A percentile compares a stretch with the other conserved stretches of the same genome.
These are phyloP conservation scores for Iris macrosiphon DNA, from an alignment of 106 monocot species.

Conservation along the genomic window DNA sequence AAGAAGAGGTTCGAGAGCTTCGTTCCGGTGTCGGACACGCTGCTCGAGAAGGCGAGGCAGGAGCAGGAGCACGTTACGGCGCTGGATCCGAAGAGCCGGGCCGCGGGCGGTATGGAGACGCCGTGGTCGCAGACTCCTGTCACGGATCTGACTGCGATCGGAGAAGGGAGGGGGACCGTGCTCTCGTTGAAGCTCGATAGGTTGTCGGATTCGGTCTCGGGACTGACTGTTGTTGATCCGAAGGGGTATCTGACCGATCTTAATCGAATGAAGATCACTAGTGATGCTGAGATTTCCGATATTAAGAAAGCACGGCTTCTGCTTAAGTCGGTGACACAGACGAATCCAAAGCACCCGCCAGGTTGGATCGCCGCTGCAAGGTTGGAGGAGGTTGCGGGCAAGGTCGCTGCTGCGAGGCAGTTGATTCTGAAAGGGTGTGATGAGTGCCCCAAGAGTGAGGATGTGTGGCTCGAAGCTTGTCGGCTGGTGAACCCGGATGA, in stretches of 20 bases:
- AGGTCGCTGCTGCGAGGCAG: conserved; percentile 85
- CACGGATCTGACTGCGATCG: conserved; percentile 91
- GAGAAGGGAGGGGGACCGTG: conserved; percentile 93
- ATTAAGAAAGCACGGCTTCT: conserved; percentile 94
- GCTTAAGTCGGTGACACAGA: conserved; percentile 93
- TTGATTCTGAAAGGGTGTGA: conserved; percentile 97
- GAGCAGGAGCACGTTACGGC: conserved; percentile 95
- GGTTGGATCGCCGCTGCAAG: conserved; percentile 98
- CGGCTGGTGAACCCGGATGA: conserved; percentile 78
- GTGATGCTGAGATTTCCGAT: conserved; percentile 98
- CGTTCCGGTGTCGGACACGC: conserved; percentile 90
- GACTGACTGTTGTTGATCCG: conserved; percentile 88
- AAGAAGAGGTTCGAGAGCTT: conserved; percentile 99
- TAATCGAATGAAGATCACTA: conserved; percentile 98
- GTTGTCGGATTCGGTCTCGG: conserved; percentile 92
- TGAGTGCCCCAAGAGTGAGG: conserved; percentile 95
- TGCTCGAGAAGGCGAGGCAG: conserved; percentile 93
- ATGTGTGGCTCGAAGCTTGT: conserved; percentile 96
- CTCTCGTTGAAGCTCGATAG: conserved; percentile 88
- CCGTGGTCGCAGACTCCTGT: conserved; percentile 93
- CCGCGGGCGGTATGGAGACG: conserved; percentile 82
- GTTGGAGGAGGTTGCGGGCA: conserved; percentile 94
- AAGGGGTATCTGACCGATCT: conserved; percentile 96
- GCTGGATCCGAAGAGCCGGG: conserved; percentile 86
- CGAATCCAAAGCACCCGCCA: conserved; percentile 93